Percentiles rank a stretch among this genome's conserved stretches.
Evolutionary conservation across 208 protist species (phyloP).

Genomic region (Acanthamoeba lenticulata): DNA sequence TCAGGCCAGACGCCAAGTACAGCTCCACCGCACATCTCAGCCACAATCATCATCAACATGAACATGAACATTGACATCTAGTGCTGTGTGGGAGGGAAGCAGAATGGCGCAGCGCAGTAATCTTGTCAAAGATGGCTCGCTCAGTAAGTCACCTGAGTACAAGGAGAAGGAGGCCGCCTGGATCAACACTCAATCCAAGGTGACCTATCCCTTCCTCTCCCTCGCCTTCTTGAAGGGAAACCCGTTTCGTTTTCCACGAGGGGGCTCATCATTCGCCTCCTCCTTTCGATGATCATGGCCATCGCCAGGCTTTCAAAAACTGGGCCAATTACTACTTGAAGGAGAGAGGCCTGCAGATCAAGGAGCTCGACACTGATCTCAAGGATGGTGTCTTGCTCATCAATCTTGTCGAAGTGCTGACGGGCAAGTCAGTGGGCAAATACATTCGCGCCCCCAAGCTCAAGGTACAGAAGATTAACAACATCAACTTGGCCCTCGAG

Average conservation of each 20-base stretch:
- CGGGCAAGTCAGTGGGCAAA: slow-evolving; percentile 45
- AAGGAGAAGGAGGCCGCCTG: not conserved
- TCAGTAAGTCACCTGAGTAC: slow-evolving; percentile 46
- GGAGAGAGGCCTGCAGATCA: slow-evolving; percentile 53
- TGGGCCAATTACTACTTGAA: slow-evolving; percentile 67
- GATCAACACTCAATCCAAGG: slow-evolving; percentile 59
- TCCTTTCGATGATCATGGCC: not conserved
- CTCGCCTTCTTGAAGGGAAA: too few species aligned
- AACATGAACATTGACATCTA: too few species aligned
- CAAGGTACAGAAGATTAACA: slow-evolving; percentile 71
- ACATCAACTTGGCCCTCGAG: slow-evolving; percentile 68
- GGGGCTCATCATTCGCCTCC: not conserved
- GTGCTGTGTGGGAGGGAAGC: not conserved
- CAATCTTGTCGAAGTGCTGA: slow-evolving; percentile 67
- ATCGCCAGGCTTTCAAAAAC: slow-evolving; percentile 59
- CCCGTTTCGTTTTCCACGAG: not conserved
- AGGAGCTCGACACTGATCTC: slow-evolving; percentile 58
- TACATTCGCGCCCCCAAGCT: slow-evolving; percentile 63
- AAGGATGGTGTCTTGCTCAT: slow-evolving; percentile 65
- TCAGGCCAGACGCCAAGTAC: too few species aligned
- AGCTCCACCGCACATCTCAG: too few species aligned
- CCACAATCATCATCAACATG: too few species aligned
- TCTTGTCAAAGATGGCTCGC: slow-evolving; percentile 6
- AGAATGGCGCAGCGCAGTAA: not conserved
- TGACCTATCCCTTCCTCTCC: not conserved